Evolutionary conservation across 2,329 filamentous ascomycete species (phyloP), one percentile per base, ranked within the genome.

Genomic region (Tolypocladium tropicale): DNA sequence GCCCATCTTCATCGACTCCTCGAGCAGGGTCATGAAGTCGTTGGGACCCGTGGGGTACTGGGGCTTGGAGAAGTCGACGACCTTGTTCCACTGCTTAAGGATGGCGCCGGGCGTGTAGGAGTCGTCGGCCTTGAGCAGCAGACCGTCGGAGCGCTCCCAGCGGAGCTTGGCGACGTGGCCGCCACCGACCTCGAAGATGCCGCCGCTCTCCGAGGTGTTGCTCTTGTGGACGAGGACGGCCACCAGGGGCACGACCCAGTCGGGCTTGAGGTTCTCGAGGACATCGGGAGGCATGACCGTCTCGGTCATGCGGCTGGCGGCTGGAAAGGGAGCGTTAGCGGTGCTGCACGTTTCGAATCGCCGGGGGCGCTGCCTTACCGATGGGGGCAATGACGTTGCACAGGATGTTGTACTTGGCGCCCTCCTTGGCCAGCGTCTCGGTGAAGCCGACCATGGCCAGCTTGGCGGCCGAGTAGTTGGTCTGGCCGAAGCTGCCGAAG

Each of bases 381-480:
- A 96, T 92, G 54, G 94, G 94, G 21, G 94, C 91, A 76, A 99
- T 95, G 65, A 90, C 90, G 74, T 99, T 99, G 78, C 81, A 84
- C 66, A 96, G 76, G 64, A 99, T 97, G 81, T 97, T 97, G 79
- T 99, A 99, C 77, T 97, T 97, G 70, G 83, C 79, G 63, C 94
- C 94, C 78, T 99, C 94, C 80, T 97, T 97, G 58, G 94, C 94
- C 60, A 99, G 81, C 4, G 94, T 96, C 80, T 99, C 93, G 41
- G 92, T 96, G 78, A 97, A 97, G 63, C 93, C 94, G 60, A 99
- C 91, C 77, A 95, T 85, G 62, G 89, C 89, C 61, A 97, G 81
- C 79, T 97, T 99, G 68, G 94, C 94, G 59, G 94, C 92, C 55
- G 93, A 95, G 77, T 99, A 99, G 76, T 96, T 97, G 71, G 86